phyloP scores from a whole-genome alignment of 2,329 filamentous ascomycete species.

The Neopestalotiopsis sp. region DNA sequence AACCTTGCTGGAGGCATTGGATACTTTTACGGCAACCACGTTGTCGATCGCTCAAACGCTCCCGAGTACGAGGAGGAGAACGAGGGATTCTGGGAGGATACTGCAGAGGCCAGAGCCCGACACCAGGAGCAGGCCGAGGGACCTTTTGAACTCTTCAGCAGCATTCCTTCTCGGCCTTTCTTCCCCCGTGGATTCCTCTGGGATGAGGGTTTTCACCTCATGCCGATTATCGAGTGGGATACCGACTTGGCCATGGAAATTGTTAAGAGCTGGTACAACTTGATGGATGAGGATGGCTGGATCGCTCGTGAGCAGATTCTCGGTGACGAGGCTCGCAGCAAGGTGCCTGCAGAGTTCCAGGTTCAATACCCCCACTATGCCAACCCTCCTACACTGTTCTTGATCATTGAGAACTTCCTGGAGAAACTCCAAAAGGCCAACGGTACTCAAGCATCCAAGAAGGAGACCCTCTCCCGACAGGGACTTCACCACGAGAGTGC shows the following conservation, averaged over 20 bases:
- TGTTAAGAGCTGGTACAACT: constrained; percentile 91
- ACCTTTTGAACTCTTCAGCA: constrained; percentile 87
- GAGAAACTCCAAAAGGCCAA: constrained; percentile 71
- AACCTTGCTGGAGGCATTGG: constrained; percentile 94
- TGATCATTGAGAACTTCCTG: constrained; percentile 84
- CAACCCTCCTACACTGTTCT: constrained; percentile 93
- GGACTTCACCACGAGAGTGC: constrained; percentile 60
- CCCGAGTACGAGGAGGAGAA: constrained; percentile 93
- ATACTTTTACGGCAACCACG: constrained; percentile 88
- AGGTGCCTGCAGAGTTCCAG: constrained; percentile 92
- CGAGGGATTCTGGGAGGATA: constrained; percentile 94
- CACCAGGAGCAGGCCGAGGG: constrained; percentile 75
- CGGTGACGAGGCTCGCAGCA: constrained; percentile 88
- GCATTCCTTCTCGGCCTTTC: constrained; percentile 90
- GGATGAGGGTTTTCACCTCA: constrained; percentile 96
- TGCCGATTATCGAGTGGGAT: constrained; percentile 94
- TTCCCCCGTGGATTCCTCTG: constrained; percentile 96
- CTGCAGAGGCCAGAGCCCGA: constrained; percentile 76
- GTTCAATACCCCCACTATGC: constrained; percentile 97
- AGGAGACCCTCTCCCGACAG: constrained; percentile 47
- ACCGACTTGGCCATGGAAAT: constrained; percentile 86
- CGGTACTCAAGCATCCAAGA: constrained; percentile 47
- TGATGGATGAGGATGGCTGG: constrained; percentile 98
- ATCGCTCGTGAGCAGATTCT: constrained; percentile 96
- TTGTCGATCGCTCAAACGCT: constrained; percentile 92